Evolutionary conservation across 192 early-diverging fungal genomes (phyloP).

Genomic region (Backusella parvicylindrica): DNA sequence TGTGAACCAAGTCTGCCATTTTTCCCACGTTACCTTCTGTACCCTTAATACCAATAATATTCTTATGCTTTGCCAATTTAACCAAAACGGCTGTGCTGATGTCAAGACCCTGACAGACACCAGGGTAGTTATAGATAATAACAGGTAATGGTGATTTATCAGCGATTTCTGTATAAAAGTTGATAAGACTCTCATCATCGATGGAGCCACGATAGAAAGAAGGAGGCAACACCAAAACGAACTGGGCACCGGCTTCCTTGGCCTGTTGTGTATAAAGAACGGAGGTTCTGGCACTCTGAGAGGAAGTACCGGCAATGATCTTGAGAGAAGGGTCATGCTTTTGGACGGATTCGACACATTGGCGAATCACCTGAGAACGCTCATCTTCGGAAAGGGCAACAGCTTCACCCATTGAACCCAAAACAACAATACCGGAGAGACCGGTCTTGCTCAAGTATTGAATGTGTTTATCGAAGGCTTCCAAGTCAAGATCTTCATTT

Average conservation of each 20-base stretch:
- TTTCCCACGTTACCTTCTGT: constrained; percentile 41
- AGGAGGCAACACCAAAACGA: constrained; percentile 28
- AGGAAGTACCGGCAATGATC: constrained; percentile 28
- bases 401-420: constrained; percentile 37
- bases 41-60: constrained; percentile 37
- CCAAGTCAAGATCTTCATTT: constrained; percentile 39
- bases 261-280: constrained; percentile 26
- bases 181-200: constrained; percentile 8
- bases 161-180: constrained; percentile 24
- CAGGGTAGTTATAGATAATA: constrained; percentile 40
- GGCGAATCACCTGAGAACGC: constrained; percentile 13
- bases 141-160: constrained; percentile 35
- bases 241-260: constrained; percentile 26
- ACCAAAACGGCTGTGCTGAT: constrained; percentile 13
- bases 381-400: constrained; percentile 34
- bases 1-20: constrained; percentile 27
- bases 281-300: constrained; percentile 22
- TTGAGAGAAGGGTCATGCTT: constrained; percentile 22
- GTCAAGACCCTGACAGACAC: constrained; percentile 37
- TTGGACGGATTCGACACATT: constrained; percentile 10
- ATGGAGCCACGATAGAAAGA: constrained; percentile 30
- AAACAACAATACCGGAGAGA: constrained; percentile 32
- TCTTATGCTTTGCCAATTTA: constrained; percentile 23
- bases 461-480: constrained; percentile 31
- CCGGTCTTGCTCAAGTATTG: constrained; percentile 28